Percentiles rank a stretch among this genome's conserved stretches.
phyloP scores from a whole-genome alignment of 2,329 filamentous ascomycete species.

The Huntiella omanensis region DNA sequence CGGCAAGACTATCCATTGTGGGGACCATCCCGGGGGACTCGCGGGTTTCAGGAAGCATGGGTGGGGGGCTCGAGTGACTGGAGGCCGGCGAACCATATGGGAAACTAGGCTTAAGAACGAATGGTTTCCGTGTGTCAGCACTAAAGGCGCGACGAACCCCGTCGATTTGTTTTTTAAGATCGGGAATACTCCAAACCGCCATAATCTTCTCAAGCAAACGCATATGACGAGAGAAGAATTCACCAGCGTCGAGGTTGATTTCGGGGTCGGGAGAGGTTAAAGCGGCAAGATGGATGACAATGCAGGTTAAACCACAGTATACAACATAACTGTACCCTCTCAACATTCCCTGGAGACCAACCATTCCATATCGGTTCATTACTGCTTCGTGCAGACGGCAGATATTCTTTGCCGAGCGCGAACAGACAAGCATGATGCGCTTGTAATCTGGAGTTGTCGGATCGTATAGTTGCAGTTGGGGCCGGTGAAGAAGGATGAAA shows the following conservation, averaged over 20 bases:
- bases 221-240: conserved; percentile 90
- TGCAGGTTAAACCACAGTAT: conserved; percentile 80
- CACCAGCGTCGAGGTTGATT: conserved; percentile 63
- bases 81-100: conserved; percentile 66
- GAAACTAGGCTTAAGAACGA: conserved; percentile 74
- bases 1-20: conserved; percentile 4
- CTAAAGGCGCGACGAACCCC: conserved; percentile 82
- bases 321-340: conserved; percentile 88
- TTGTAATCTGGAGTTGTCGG: conserved; percentile 63
- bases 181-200: conserved; percentile 67
- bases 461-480: conserved; percentile 64
- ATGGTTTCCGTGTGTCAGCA: conserved; percentile 64
- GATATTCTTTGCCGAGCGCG: conserved; percentile 64
- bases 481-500: conserved; percentile 71
- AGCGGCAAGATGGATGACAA: conserved; percentile 81
- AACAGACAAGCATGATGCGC: conserved; percentile 70
- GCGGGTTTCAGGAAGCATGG: conserved; percentile 18
- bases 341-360: conserved; percentile 77
- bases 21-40: conserved; percentile 6
- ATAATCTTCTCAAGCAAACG: conserved; percentile 75
- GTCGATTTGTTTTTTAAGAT: conserved; percentile 79
- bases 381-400: conserved; percentile 78
- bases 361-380: conserved; percentile 54
- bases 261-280: conserved; percentile 86
- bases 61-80: conserved; percentile 43